phyloP scores from a whole-genome alignment of 306 rosid species.

The Begonia loranthoides region DNA sequence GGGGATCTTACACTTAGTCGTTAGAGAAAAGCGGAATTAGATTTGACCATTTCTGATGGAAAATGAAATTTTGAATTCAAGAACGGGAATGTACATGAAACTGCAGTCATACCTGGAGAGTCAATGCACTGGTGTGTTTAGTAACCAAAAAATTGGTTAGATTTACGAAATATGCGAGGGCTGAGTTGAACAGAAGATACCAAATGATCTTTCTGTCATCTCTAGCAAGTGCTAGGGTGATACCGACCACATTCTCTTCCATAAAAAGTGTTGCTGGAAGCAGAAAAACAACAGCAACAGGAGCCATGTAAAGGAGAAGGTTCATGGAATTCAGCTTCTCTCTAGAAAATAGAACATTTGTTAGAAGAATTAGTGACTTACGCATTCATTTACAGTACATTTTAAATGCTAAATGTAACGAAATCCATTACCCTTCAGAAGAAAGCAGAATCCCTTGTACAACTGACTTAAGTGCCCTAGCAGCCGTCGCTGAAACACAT shows the following conservation, averaged over 20 bases:
- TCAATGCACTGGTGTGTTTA: slow-evolving; percentile 95
- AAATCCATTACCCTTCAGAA: slow-evolving; percentile 73
- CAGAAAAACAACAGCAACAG: slow-evolving; percentile 93
- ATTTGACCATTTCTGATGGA: no score
- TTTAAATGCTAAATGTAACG: no score
- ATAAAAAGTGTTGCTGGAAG: slow-evolving; percentile 93
- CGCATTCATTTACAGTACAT: no score
- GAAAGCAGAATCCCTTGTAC: slow-evolving; percentile 95
- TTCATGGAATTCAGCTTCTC: slow-evolving; percentile 99
- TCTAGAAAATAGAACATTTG: slow-evolving; percentile 14
- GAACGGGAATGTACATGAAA: background rate
- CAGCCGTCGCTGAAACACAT: slow-evolving; percentile 92
- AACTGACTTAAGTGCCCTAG: slow-evolving; percentile 91
- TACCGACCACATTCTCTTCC: slow-evolving; percentile 98
- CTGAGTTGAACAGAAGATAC: slow-evolving; percentile 87
- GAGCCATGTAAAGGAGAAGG: slow-evolving; percentile 98
- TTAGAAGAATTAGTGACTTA: no score
- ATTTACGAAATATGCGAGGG: slow-evolving; percentile 90
- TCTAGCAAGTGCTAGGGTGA: slow-evolving; percentile 95
- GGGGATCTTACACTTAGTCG: no score
- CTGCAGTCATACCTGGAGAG: slow-evolving; percentile 75
- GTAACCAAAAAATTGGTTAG: slow-evolving; percentile 98
- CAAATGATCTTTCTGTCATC: slow-evolving; percentile 88
- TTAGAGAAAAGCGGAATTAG: no score
- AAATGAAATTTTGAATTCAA: no score